Conservation (phyloP, 2,329 filamentous ascomycete genomes). For the Amphichorda felina region DNA sequence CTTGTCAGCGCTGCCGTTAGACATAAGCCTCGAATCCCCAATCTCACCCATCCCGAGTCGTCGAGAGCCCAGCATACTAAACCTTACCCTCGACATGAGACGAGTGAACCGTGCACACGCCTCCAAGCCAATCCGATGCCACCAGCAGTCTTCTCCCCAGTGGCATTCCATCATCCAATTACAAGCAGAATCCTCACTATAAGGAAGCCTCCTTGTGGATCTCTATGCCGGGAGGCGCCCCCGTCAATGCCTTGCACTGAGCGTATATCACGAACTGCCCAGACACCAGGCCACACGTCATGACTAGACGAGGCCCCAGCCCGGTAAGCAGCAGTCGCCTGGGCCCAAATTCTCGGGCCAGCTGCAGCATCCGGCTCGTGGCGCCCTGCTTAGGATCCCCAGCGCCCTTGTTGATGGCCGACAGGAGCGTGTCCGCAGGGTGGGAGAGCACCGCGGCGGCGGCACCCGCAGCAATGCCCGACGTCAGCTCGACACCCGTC, state of each 20-base stretch:
- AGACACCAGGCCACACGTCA: constrained; percentile 40
- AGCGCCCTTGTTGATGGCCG: constrained; percentile 43
- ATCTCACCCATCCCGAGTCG: too few relatives aligned
- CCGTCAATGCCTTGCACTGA: constrained; percentile 39
- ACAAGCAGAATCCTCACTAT: too few relatives aligned
- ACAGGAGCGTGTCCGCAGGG: constrained; percentile 60
- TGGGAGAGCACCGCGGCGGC: constrained; percentile 83
- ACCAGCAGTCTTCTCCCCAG: too few relatives aligned
- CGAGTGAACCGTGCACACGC: too few relatives aligned
- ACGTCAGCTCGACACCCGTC: constrained; percentile 75
- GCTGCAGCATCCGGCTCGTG: constrained; percentile 38
- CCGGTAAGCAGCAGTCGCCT: constrained; percentile 32
- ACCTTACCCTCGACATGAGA: too few relatives aligned
- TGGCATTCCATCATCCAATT: too few relatives aligned
- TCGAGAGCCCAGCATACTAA: too few relatives aligned
- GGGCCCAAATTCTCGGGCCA: constrained; percentile 38
- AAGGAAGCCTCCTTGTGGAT: constrained; percentile 33
- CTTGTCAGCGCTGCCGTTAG: too few relatives aligned
- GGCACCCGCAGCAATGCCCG: constrained; percentile 78
- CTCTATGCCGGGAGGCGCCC: constrained; percentile 37
- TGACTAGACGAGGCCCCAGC: constrained; percentile 36
- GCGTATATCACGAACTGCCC: constrained; percentile 44
- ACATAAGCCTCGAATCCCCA: too few relatives aligned
- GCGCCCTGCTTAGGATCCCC: constrained; percentile 34
- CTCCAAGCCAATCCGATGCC: too few relatives aligned